Evolutionary conservation across 2,329 filamentous ascomycete species (phyloP), one percentile per base, ranked within the genome.

Genomic region (Ploettnerulaceae sp.): DNA sequence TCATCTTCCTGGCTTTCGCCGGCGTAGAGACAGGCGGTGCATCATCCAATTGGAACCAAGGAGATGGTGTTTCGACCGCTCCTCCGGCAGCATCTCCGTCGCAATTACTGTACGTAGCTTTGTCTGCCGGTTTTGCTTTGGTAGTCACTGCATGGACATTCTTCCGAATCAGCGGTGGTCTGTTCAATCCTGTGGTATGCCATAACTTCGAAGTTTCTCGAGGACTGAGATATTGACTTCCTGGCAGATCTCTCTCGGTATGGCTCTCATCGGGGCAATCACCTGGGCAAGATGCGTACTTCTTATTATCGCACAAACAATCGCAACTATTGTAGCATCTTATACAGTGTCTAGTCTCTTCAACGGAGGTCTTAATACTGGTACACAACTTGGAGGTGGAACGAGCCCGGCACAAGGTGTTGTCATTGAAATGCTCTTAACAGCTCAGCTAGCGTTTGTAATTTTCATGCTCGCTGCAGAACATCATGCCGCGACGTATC

Each of bases 401-500:
- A 67, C 69, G 2, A 65, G 64, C 9, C 49, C 68, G 2, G 68
- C 65, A 2, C 71, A 73, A 52, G 72, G 71, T n/a, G 61, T 74
- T 17, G 68, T 75, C 47, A 71, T 75, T 29, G 72, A 75, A 52
- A 71, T 71, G 53, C 63, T 75, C 22, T 60, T 74, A 12, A 74
- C 72, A 2, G 67, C 70, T 8, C 68, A 74, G 51, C 53, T 75
- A 20, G 64, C 72, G 11, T 73, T 74, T 46, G 69, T 70, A 8
- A 71, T 74, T 43, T 71, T 74, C 51, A 73, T 74, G 71, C 64
- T 74, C n/a, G 71, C 72, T 17, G 70, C 70, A 20, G 71, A 74
- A 58, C 72, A 74, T 55, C 71, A 74, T 45, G 62, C 64, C 4
- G 71, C 64, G 0, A 74, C 71, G 1, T 73, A 72, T 43, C 64